These are phyloP conservation scores for Gossypium turneri DNA, from an alignment of 345 rosid species.

Conservation along the genomic window DNA sequence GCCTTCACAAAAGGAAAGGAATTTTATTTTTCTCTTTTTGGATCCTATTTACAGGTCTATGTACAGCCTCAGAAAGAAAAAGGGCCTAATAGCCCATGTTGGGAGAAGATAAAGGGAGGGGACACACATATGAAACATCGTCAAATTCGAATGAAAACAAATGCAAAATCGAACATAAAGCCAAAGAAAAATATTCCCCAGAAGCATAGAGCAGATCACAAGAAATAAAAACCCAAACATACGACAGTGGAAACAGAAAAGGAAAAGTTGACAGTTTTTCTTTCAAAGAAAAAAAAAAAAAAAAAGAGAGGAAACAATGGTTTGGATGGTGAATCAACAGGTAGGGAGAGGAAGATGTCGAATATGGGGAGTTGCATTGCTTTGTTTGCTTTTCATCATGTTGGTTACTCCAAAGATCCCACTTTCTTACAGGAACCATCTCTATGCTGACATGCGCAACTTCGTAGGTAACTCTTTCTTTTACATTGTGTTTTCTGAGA, in stretches of 20 bases:
- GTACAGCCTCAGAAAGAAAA: background rate
- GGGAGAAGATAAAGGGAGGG: background rate
- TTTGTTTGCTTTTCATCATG: conserved; percentile 59
- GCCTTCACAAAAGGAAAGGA: background rate
- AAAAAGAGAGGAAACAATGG: conserved; percentile 27
- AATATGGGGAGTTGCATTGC: conserved; percentile 42
- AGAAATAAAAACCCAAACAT: background rate
- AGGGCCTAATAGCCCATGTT: background rate
- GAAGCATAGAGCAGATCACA: background rate
- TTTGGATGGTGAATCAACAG: conserved; percentile 51
- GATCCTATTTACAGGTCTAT: background rate
- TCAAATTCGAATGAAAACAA: background rate
- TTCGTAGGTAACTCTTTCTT: conserved; percentile 49
- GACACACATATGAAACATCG: background rate
- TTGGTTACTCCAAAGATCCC: conserved; percentile 68
- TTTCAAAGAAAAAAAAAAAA: background rate
- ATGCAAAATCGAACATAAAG: background rate
- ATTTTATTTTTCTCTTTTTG: background rate
- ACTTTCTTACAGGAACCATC: conserved; percentile 40
- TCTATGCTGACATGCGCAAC: conserved; percentile 79
- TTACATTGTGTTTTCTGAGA: background rate
- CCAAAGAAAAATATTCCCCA: background rate
- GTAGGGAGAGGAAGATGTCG: conserved; percentile 40
- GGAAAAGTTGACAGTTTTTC: background rate
- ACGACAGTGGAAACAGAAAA: background rate